Conservation (phyloP, 192 early-diverging fungal genomes). For the Mortierella alpina region DNA sequence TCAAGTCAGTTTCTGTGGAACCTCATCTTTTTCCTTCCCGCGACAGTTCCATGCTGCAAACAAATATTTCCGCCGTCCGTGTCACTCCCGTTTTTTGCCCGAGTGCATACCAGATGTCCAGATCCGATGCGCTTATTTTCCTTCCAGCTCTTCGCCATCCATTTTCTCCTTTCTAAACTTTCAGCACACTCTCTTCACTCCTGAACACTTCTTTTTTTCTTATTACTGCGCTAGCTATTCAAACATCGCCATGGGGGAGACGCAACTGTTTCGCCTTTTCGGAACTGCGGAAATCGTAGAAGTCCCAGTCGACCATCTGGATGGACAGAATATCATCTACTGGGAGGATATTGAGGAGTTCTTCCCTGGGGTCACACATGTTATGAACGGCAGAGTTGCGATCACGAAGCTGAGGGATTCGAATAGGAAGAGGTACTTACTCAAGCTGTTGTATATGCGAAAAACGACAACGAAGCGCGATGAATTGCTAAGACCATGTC, state of each 20-base stretch:
- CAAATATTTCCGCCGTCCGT: no score
- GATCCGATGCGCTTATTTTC: no score
- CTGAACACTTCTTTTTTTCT: background rate
- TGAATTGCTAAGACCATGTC: background rate
- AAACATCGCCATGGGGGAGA: background rate
- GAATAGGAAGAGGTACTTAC: background rate
- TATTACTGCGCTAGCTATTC: background rate
- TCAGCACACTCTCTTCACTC: no score
- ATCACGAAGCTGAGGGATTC: background rate
- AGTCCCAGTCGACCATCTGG: background rate
- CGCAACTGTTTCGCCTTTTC: conserved; percentile 2
- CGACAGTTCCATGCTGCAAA: no score
- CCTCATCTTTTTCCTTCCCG: no score
- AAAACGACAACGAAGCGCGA: background rate
- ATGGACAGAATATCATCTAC: conserved; percentile 4
- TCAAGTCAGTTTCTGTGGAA: no score
- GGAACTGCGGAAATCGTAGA: conserved; percentile 1
- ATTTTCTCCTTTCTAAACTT: no score
- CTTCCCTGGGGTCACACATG: conserved; percentile 4
- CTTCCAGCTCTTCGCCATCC: no score
- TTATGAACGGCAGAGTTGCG: conserved; percentile 6
- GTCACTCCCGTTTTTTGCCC: no score
- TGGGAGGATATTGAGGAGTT: conserved; percentile 8
- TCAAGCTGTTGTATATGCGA: background rate
- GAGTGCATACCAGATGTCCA: no score